A percentile compares a stretch with the other conserved stretches of the same genome.
Evolutionary conservation across 2,329 filamentous ascomycete species (phyloP).

Genomic region (Apiospora aurea): DNA sequence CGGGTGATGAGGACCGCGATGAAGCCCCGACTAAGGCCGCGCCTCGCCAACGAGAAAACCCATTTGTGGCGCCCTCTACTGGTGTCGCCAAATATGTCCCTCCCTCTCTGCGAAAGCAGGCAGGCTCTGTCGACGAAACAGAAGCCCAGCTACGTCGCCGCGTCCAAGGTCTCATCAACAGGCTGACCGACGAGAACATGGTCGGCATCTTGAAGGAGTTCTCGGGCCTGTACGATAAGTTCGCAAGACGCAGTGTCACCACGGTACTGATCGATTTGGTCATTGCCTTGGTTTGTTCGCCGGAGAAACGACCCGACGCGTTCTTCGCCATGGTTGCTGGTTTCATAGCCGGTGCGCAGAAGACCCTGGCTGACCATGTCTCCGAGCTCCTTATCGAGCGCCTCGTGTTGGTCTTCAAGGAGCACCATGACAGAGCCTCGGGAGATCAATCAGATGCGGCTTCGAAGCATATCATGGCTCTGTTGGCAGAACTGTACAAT

Average conservation of each 20-base stretch:
- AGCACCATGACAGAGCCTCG: conserved; percentile 60
- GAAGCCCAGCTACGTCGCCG: conserved; percentile 77
- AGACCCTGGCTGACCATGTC: conserved; percentile 85
- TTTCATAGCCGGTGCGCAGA: conserved; percentile 88
- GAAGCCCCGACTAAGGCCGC: conserved; percentile 42
- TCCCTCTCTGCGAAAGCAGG: conserved; percentile 76
- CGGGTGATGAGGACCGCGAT: conserved; percentile 35
- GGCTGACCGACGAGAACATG: conserved; percentile 90
- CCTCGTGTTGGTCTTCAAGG: conserved; percentile 77
- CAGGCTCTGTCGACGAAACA: conserved; percentile 70
- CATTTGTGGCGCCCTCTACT: conserved; percentile 74
- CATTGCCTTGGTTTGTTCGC: conserved; percentile 79
- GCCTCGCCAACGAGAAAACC: conserved; percentile 76
- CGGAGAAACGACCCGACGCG: conserved; percentile 81
- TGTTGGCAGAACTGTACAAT: conserved; percentile 88
- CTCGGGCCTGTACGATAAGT: conserved; percentile 81
- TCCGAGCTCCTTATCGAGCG: conserved; percentile 85
- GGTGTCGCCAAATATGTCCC: conserved; percentile 81
- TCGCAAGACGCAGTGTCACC: conserved; percentile 89
- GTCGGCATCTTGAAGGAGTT: conserved; percentile 83
- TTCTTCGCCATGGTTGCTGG: conserved; percentile 91
- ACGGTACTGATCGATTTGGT: conserved; percentile 79
- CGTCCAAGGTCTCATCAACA: conserved; percentile 88
- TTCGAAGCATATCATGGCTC: conserved; percentile 70
- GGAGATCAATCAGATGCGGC: conserved; percentile 42